Evolutionary conservation across 805 yeast genomes (phyloP).

Genomic region (Saccharomycopsis lassenensis): DNA sequence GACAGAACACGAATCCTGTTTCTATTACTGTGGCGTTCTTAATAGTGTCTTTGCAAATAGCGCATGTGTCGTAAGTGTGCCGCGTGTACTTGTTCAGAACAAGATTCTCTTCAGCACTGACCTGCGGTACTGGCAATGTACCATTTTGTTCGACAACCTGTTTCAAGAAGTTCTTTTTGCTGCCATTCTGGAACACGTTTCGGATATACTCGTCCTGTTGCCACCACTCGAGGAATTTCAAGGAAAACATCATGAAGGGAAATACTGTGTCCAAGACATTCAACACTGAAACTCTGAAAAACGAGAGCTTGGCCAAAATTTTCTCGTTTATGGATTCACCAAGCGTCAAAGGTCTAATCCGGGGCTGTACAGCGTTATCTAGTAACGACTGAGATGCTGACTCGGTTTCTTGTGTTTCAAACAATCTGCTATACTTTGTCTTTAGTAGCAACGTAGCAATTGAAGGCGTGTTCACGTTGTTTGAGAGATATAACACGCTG

Average conservation of each 20-base stretch:
- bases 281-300: slow-evolving; percentile 1
- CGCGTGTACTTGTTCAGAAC: slow-evolving; percentile 1
- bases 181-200: slow-evolving; percentile 1
- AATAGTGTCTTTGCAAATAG: slow-evolving; percentile 54
- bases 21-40: slow-evolving; percentile 80
- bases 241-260: slow-evolving; percentile 15
- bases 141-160: slow-evolving; percentile 5
- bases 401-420: slow-evolving; percentile 20
- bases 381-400: too few species aligned
- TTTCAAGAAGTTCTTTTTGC: slow-evolving; percentile 12
- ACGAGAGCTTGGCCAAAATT: slow-evolving; percentile 15
- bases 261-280: slow-evolving; percentile 14
- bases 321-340: slow-evolving; percentile 14
- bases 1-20: slow-evolving; percentile 86
- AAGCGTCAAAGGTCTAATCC: slow-evolving; percentile 14
- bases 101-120: not conserved
- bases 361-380: not conserved
- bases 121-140: slow-evolving; percentile 10
- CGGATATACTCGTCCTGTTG: slow-evolving; percentile 15
- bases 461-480: slow-evolving; percentile 51
- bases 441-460: slow-evolving; percentile 49
- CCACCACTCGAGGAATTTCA: slow-evolving; percentile 19
- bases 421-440: slow-evolving; percentile 56
- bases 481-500: slow-evolving; percentile 56
- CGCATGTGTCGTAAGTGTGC: slow-evolving; percentile 34